Base-by-base conservation (phyloP, 345 rosid species). In the Moricandia arvensis region DNA sequence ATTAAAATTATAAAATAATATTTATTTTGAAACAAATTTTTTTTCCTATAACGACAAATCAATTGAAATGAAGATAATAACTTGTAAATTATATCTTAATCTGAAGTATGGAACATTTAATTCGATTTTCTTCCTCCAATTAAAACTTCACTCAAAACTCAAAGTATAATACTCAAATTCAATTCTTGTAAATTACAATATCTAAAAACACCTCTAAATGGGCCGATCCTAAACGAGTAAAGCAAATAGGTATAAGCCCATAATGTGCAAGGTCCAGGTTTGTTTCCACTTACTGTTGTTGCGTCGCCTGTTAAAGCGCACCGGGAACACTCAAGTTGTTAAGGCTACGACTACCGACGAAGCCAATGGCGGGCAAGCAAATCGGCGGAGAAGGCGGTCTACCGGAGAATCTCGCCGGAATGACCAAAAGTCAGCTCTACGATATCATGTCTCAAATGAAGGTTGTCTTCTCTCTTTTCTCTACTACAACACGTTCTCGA, bases 391-490 rank as follows among this genome's bases (percentile, higher is more conserved):
- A 90, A 1, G 90, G 87, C 3, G 89, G 89, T 15, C 71, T 89
- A 30, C 79, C 96, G 68, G 83, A 84, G 73, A 88, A 82, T 80
- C 80, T 92, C 21, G 90, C 98, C 72, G 97, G 97, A 8, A 89
- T 92, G 97, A 90, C 98, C 3, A 95, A 90, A 87, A 95, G 82
- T 76, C 97, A 92, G 80, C 99, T 90, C 55, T 89, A 95, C 72
- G 98, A 92, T 13, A 95, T 95, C 30, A 88, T 92, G 99, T 87
- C 87, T 38, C 93, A 92, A 70, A 95, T 95, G 98, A 94, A 90
- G 96, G 93, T 64, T 64, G 53, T 10, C 34, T 31, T 65, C 79
- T 68, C 29, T 6, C 37, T 69, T 35, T 11, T 11, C 37, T 35
- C 26, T 34, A 3, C 71, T 47, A 5, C 18, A 24, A 5, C 59